Conservation (phyloP, 768 basidiomycete genomes). For the Botryobasidium botryosum region DNA sequence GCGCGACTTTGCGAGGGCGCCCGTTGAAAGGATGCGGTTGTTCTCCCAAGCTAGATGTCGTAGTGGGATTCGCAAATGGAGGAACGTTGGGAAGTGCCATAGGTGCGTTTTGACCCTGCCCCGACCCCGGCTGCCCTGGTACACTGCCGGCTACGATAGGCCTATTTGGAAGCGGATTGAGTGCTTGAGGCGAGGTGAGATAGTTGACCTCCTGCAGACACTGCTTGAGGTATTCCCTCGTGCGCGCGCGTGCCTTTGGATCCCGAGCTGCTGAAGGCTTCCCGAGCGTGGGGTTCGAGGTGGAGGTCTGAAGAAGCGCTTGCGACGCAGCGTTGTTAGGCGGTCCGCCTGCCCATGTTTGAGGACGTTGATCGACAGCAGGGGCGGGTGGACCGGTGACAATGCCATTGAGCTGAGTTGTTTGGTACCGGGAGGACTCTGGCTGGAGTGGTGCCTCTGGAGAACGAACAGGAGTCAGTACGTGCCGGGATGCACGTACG, state of each 20-base stretch:
- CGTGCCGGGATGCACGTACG: too few relatives aligned
- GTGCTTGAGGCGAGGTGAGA: constrained; percentile 87
- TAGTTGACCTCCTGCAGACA: constrained; percentile 98
- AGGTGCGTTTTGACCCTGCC: constrained; percentile 1
- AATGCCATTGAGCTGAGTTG: too few relatives aligned
- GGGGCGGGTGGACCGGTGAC: too few relatives aligned
- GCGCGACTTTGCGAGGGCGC: constrained; percentile 63
- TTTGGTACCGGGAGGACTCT: too few relatives aligned
- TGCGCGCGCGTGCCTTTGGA: constrained; percentile 88
- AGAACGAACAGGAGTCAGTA: too few relatives aligned
- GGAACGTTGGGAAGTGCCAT: constrained; percentile 8
- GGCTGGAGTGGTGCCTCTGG: too few relatives aligned
- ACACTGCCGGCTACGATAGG: constrained; percentile 22
- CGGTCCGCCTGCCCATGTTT: constrained; percentile 9
- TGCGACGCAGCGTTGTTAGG: too few relatives aligned
- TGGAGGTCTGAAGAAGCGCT: too few relatives aligned
- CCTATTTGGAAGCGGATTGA: constrained; percentile 89
- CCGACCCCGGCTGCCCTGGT: not conserved
- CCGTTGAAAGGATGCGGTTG: too few relatives aligned
- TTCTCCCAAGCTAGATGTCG: not conserved
- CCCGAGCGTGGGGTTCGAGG: too few relatives aligned
- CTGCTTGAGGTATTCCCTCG: constrained; percentile 96
- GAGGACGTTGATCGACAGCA: constrained; percentile 4
- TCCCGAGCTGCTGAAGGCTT: constrained; percentile 72
- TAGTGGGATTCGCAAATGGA: constrained; percentile 4